A percentile compares a stretch with the other conserved stretches of the same genome.
Evolutionary conservation across 305 asterid genomes (phyloP).

Genomic region (Fraxinus sp.): DNA sequence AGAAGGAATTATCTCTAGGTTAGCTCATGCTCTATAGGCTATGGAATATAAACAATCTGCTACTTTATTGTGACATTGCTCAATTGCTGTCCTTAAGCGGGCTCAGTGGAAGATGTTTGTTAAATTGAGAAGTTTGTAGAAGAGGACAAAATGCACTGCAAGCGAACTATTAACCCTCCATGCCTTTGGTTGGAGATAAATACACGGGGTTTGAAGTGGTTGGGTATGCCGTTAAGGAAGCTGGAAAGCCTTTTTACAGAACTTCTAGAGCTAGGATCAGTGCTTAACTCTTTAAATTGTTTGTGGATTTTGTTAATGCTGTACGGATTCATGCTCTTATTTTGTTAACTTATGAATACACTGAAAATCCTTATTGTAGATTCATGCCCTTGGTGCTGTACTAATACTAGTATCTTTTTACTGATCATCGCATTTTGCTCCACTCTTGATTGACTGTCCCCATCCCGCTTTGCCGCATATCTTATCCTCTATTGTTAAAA

Average conservation of each 20-base stretch:
- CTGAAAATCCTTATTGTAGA: not conserved
- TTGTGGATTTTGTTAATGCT: not conserved
- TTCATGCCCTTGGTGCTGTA: not conserved
- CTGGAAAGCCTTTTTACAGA: not conserved
- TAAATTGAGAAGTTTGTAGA: not conserved
- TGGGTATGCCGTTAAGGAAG: not conserved
- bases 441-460: not conserved
- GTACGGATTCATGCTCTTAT: not conserved
- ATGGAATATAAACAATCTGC: not conserved
- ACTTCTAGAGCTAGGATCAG: not conserved
- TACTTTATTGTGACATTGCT: not conserved
- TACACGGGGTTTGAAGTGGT: not conserved
- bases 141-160: not conserved
- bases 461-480: not conserved
- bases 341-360: not conserved
- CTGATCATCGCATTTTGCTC: not conserved
- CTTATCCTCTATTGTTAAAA: not conserved
- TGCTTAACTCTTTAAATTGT: not conserved
- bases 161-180: not conserved
- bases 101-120: not conserved
- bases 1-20: not conserved
- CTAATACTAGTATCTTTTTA: not conserved
- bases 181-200: not conserved
- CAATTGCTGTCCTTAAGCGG: not conserved
- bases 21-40: not conserved